Conservation (phyloP, 225 moss, liverwort and hornwort species). For the Sphagnum tenellum region DNA sequence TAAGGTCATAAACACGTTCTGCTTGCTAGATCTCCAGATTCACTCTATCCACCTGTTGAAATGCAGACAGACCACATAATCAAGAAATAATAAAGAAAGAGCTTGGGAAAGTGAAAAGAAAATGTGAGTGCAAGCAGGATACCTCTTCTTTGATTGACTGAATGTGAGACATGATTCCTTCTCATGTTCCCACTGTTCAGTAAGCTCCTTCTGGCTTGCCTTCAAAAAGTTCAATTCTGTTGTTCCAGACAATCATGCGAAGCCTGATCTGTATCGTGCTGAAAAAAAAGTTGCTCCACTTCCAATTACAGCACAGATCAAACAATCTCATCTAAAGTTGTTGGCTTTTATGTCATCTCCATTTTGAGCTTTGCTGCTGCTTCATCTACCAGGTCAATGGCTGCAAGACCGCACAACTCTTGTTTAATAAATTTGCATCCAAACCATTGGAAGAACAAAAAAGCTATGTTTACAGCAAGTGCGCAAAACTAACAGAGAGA, state of each 20-base stretch:
- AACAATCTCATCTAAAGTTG: slow-evolving; percentile 46
- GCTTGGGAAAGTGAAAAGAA: no score
- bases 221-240: slow-evolving; percentile 35
- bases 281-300: slow-evolving; percentile 47
- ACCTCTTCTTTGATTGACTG: slow-evolving; percentile 62
- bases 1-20: no score
- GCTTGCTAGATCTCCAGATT: no score
- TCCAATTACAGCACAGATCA: slow-evolving; percentile 48
- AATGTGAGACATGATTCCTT: slow-evolving; percentile 43
- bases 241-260: slow-evolving; percentile 42
- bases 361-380: slow-evolving; percentile 59
- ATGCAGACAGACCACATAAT: background rate
- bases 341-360: slow-evolving; percentile 45
- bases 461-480: no score
- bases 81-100: no score
- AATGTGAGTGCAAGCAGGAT: background rate
- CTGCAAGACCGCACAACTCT: slow-evolving; percentile 18
- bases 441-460: no score
- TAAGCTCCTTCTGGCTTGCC: slow-evolving; percentile 36
- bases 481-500: no score
- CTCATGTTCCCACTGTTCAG: slow-evolving; percentile 57
- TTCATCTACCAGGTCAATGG: slow-evolving; percentile 63
- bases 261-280: slow-evolving; percentile 35
- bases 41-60: no score
- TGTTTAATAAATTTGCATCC: no score